Conservation (phyloP, 805 yeast species). For the Candida chilensis region DNA sequence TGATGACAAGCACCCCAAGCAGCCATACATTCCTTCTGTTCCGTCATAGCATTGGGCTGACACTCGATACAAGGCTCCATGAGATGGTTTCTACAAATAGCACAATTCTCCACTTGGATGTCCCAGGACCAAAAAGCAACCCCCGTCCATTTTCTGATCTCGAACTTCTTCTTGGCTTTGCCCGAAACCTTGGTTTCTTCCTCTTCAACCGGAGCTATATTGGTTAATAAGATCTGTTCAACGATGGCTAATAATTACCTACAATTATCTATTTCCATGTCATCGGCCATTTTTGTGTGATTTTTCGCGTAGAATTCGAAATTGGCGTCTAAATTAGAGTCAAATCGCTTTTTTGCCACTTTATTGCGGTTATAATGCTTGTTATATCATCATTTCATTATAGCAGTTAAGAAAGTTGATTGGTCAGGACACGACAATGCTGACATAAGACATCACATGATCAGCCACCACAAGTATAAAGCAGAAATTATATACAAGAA, state of each 20-base stretch:
- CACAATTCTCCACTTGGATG: conserved; percentile 90
- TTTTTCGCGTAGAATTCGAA: neutral
- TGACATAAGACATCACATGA: too few relatives aligned
- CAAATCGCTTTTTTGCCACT: too few relatives aligned
- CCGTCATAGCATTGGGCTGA: conserved; percentile 66
- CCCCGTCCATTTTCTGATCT: conserved; percentile 96
- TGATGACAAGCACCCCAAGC: conserved; percentile 98
- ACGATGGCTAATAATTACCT: conserved; percentile 3
- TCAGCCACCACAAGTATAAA: too few relatives aligned
- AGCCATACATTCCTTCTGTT: conserved; percentile 71
- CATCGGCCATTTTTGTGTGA: conserved; percentile 10
- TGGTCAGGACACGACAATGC: too few relatives aligned
- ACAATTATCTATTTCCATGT: conserved; percentile 22
- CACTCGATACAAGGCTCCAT: conserved; percentile 99
- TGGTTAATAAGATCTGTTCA: neutral
- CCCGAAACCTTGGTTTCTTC: conserved; percentile 14
- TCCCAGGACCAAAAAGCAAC: conserved; percentile 99
- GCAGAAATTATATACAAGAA: too few relatives aligned
- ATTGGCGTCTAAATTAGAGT: neutral
- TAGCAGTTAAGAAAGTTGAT: too few relatives aligned
- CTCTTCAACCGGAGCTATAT: conserved; percentile 7
- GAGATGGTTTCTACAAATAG: conserved; percentile 94
- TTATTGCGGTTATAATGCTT: too few relatives aligned
- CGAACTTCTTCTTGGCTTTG: conserved; percentile 62
- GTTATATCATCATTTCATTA: too few relatives aligned